Percentiles rank a stretch among this genome's conserved stretches.
Conservation (phyloP, 495 filamentous ascomycete genomes). For the Chaetomium tenue region DNA sequence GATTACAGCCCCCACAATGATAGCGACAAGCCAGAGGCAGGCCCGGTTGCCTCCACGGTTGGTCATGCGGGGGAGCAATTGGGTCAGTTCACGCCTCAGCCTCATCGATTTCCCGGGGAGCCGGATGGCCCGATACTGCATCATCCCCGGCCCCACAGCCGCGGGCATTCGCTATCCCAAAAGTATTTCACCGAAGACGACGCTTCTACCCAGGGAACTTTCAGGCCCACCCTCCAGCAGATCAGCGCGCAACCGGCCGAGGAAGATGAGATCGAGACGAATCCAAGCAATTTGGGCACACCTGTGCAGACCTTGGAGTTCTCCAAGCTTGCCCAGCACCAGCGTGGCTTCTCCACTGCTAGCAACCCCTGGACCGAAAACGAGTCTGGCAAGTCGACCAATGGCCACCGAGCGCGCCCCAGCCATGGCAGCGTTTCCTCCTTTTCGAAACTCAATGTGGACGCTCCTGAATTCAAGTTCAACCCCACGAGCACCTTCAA, state of each 20-base stretch:
- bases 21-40: slow-evolving; percentile 36
- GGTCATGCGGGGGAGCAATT: slow-evolving; percentile 42
- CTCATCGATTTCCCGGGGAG: slow-evolving; percentile 43
- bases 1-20: slow-evolving; percentile 56
- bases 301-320: slow-evolving; percentile 50
- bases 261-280: slow-evolving; percentile 70
- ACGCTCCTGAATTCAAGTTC: slow-evolving; percentile 87
- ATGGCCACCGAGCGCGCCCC: slow-evolving; percentile 29
- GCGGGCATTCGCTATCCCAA: slow-evolving; percentile 57
- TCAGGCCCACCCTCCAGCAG: slow-evolving; percentile 33
- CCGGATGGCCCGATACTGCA: slow-evolving; percentile 53
- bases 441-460: slow-evolving; percentile 77
- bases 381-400: slow-evolving; percentile 39
- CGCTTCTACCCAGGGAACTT: slow-evolving; percentile 38
- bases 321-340: slow-evolving; percentile 37
- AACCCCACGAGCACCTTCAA: slow-evolving; percentile 57
- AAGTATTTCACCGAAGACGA: slow-evolving; percentile 51
- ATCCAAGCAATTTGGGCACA: slow-evolving; percentile 69
- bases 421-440: slow-evolving; percentile 65
- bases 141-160: slow-evolving; percentile 61
- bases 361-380: slow-evolving; percentile 54
- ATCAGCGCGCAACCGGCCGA: slow-evolving; percentile 45
- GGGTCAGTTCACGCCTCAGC: slow-evolving; percentile 44
- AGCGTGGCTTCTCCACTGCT: slow-evolving; percentile 43
- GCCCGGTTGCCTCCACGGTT: slow-evolving; percentile 24